phyloP scores from a whole-genome alignment of 192 early-diverging fungal genomes.

The Coemansia sp. region DNA sequence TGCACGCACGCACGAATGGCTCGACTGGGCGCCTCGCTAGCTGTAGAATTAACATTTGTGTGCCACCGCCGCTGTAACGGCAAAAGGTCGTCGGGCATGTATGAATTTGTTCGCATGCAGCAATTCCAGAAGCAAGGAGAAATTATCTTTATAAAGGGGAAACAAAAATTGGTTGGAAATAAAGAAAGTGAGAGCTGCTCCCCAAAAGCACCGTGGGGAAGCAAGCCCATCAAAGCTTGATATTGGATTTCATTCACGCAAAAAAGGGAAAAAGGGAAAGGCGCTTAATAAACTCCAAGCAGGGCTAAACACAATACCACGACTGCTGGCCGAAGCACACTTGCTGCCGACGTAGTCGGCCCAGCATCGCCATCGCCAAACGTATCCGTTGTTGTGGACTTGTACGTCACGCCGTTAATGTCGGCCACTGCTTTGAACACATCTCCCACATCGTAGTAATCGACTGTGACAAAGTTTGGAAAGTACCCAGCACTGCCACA shows the following conservation, averaged over 20 bases:
- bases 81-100: not conserved
- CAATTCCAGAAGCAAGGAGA: too few relatives aligned
- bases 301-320: not conserved
- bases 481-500: constrained; percentile 50
- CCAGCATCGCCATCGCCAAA: constrained; percentile 4
- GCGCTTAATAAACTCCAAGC: too few relatives aligned
- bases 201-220: too few relatives aligned
- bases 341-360: not conserved
- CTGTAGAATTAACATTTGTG: not conserved
- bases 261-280: constrained; percentile 2
- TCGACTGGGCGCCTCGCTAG: not conserved
- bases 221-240: too few relatives aligned
- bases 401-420: constrained; percentile 57
- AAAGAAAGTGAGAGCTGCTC: too few relatives aligned
- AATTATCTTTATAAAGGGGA: too few relatives aligned
- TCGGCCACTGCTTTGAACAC: constrained; percentile 54
- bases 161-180: too few relatives aligned
- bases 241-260: too few relatives aligned
- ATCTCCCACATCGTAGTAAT: constrained; percentile 70
- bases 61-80: not conserved
- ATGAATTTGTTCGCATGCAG: not conserved
- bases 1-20: not conserved
- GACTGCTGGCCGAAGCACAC: not conserved
- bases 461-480: constrained; percentile 72
- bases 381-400: constrained; percentile 18